phyloP scores from a whole-genome alignment of 768 basidiomycete genomes.

The Leccinum aurantiacum region DNA sequence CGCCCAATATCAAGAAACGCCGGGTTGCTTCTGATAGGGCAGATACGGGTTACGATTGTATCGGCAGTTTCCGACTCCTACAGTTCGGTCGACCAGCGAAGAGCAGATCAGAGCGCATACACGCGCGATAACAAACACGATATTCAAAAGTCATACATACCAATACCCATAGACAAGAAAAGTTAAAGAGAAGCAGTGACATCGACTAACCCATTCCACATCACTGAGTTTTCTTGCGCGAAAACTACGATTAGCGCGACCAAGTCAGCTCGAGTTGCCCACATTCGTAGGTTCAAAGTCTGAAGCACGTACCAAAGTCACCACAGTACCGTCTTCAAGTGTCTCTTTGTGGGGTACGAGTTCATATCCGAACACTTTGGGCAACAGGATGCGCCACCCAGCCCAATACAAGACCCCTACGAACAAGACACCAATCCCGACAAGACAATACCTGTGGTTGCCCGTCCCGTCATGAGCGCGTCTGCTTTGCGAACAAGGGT shows the following conservation, averaged over 20 bases:
- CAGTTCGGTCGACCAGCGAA: neutral
- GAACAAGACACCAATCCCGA: constrained; percentile 50
- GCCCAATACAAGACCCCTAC: constrained; percentile 55
- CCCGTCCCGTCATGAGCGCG: constrained; percentile 37
- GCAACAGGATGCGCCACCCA: constrained; percentile 50
- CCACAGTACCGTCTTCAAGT: constrained; percentile 52
- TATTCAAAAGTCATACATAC: neutral
- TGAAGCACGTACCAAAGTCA: constrained; percentile 45
- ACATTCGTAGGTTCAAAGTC: neutral
- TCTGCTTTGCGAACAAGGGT: neutral
- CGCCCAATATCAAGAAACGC: neutral
- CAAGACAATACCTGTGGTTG: constrained; percentile 47
- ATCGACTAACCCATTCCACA: neutral
- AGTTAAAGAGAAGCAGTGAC: neutral
- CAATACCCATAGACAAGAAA: neutral
- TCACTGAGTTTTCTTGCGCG: neutral
- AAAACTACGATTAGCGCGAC: neutral
- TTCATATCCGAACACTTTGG: constrained; percentile 47
- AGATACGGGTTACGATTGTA: neutral
- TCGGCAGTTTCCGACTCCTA: neutral
- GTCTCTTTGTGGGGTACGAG: constrained; percentile 48
- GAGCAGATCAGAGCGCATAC: neutral
- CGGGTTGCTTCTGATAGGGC: neutral
- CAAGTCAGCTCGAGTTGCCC: neutral
- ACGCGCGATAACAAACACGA: neutral